Evolutionary conservation across 208 protist species (phyloP), one percentile per base, ranked within the genome.

Genomic region (Acanthamoeba healyi): DNA sequence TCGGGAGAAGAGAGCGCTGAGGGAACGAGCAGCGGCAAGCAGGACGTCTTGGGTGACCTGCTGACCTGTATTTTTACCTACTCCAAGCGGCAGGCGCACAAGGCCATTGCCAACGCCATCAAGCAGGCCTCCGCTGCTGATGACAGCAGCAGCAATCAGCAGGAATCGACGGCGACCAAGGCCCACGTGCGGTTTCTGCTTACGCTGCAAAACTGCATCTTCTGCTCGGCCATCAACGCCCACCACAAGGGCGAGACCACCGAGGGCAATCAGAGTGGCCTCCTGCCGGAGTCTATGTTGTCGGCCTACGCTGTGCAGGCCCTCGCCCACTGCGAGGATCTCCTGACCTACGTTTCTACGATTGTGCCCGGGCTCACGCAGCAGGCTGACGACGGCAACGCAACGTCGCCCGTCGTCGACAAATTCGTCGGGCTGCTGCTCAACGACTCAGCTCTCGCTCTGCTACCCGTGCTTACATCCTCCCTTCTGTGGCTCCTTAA

Each of bases 161-260:
- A 67, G 29, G 26, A 4, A 4, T 17, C 3, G 29, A 17, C 29
- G 29, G 58, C 10, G 5, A 34, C 58, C 10, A 4, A 67, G 58
- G 29, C 19, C 15, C 40, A 81, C 72, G 72, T 81, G 32, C 72
- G 72, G 22, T 81, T 81, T 29, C 40, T 81, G 40, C 72, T 81
- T 7, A 81, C 72, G 5, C 29, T 81, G 72, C 72, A 81, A 29
- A 81, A 81, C 36, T 81, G 40, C 72, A 81, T 81, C 72, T 81
- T 81, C 40, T 26, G 36, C 29, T 81, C 72, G 4, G 32, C 19
- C 22, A 46, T 46, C 72, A 34, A 70, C n/a, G n/a, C 24, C 24
- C 61, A 15, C 24, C 34, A 24, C 9, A 17, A 81, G 29, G 36
- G 40, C 17, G 29, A 3, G 14, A 38, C 12, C 22, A 22, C 72